phyloP scores from a whole-genome alignment of 148 eudicot genomes.

The Chenopodium album region DNA sequence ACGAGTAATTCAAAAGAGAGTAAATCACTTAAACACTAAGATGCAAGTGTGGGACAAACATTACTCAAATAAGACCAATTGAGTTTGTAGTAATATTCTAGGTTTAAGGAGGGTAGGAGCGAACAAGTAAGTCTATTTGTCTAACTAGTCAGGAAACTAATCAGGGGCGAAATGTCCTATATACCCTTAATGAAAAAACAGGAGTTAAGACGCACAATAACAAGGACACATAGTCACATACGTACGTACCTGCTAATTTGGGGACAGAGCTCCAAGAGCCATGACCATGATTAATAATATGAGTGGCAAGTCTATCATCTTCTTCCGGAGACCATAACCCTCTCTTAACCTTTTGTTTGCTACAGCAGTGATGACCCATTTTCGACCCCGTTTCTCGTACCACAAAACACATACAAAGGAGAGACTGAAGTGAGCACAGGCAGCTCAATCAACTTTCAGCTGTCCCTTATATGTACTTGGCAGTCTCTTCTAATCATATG shows the following conservation, averaged over 20 bases:
- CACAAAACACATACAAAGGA: background rate
- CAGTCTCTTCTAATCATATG: slow-evolving; percentile 26
- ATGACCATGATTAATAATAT: slow-evolving; percentile 38
- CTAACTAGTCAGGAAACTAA: background rate
- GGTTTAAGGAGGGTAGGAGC: background rate
- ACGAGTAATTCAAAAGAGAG: no score
- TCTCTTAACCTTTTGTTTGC: slow-evolving; percentile 42
- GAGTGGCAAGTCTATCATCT: slow-evolving; percentile 32
- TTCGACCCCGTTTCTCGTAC: background rate
- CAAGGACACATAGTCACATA: background rate
- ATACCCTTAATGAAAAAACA: background rate
- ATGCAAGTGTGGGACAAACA: no score
- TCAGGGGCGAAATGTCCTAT: background rate
- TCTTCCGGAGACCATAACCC: slow-evolving; percentile 45
- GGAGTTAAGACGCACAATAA: background rate
- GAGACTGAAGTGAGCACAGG: background rate
- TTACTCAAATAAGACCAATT: no score
- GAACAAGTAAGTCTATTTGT: background rate
- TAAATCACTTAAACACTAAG: no score
- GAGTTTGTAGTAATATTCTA: background rate
- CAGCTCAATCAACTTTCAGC: slow-evolving; percentile 2
- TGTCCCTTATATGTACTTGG: slow-evolving; percentile 8
- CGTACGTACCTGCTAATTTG: slow-evolving; percentile 32
- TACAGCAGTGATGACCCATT: slow-evolving; percentile 39
- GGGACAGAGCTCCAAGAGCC: slow-evolving; percentile 42